These are phyloP conservation scores for Thraustotheca clavata DNA, from an alignment of 352 stramenopile species.

Conservation along the genomic window DNA sequence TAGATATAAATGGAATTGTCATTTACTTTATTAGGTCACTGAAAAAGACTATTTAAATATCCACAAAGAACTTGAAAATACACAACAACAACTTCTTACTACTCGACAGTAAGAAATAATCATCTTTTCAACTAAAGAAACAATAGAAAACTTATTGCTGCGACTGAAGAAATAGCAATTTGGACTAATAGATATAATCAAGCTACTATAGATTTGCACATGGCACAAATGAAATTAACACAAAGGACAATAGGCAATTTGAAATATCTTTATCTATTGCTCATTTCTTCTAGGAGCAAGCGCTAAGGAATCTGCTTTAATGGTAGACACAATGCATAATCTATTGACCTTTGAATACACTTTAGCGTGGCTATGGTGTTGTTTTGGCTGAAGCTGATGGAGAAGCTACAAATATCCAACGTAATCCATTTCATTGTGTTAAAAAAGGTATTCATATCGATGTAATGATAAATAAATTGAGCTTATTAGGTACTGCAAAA, in stretches of 20 bases:
- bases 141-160: conserved; percentile 25
- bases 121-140: conserved; percentile 28
- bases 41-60: conserved; percentile 65
- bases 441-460: conserved; percentile 1
- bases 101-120: conserved; percentile 39
- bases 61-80: conserved; percentile 53
- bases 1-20: not conserved
- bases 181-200: conserved; percentile 80
- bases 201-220: conserved; percentile 77
- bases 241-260: conserved; percentile 47
- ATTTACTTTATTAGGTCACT: conserved; percentile 33
- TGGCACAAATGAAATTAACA: conserved; percentile 55
- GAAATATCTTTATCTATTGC: not conserved
- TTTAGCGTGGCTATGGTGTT: conserved; percentile 16
- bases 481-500: conserved; percentile 3
- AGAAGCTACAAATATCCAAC: conserved; percentile 15
- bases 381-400: conserved; percentile 17
- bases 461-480: not conserved
- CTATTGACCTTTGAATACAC: not conserved
- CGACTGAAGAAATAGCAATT: conserved; percentile 36
- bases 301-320: conserved; percentile 51
- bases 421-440: conserved; percentile 12
- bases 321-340: conserved; percentile 25
- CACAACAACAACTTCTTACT: conserved; percentile 55
- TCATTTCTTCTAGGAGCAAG: conserved; percentile 47